Percentiles rank a stretch among this genome's conserved stretches.
These are phyloP conservation scores for Alternaria tenuissima DNA, from an alignment of 2,329 filamentous ascomycete species.

Conservation along the genomic window DNA sequence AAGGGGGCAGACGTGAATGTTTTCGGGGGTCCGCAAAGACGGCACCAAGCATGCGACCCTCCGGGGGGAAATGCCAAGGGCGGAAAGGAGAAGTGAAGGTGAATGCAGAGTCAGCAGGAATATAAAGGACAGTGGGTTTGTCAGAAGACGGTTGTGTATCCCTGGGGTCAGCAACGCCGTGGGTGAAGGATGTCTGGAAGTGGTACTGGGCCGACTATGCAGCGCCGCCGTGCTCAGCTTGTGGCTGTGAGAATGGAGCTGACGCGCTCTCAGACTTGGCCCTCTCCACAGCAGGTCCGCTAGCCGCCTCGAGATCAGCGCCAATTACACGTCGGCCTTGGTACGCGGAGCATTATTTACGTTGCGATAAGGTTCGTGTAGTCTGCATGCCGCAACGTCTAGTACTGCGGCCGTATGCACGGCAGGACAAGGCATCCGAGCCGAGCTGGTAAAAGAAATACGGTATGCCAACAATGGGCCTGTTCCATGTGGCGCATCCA, in stretches of 20 bases:
- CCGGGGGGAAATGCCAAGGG: slow-evolving; percentile 37
- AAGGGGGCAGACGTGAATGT: slow-evolving; percentile 1
- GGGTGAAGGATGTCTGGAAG: slow-evolving; percentile 18
- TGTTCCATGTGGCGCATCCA: slow-evolving; percentile 11
- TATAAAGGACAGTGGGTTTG: slow-evolving; percentile 20
- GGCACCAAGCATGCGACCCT: slow-evolving; percentile 39
- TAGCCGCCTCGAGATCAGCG: slow-evolving; percentile 23
- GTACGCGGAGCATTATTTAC: slow-evolving; percentile 8
- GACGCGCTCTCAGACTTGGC: slow-evolving; percentile 25
- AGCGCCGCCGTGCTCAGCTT: slow-evolving; percentile 10
- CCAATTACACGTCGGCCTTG: slow-evolving; percentile 10
- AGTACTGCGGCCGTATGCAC: background rate
- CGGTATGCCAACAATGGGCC: slow-evolving; percentile 2
- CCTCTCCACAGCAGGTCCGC: slow-evolving; percentile 19
- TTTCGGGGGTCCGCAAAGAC: slow-evolving; percentile 22
- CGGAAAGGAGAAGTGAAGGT: slow-evolving; percentile 25
- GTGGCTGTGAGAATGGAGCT: slow-evolving; percentile 24
- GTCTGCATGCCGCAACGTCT: slow-evolving; percentile 5
- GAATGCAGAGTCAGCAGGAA: slow-evolving; percentile 5
- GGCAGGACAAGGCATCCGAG: slow-evolving; percentile 3
- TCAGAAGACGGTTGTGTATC: slow-evolving; percentile 14
- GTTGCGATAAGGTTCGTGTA: slow-evolving; percentile 10
- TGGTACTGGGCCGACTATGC: slow-evolving; percentile 5
- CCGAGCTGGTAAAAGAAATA: background rate
- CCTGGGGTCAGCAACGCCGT: slow-evolving; percentile 23